phyloP scores from a whole-genome alignment of 2,329 filamentous ascomycete genomes.

The Alternaria infectoria region DNA sequence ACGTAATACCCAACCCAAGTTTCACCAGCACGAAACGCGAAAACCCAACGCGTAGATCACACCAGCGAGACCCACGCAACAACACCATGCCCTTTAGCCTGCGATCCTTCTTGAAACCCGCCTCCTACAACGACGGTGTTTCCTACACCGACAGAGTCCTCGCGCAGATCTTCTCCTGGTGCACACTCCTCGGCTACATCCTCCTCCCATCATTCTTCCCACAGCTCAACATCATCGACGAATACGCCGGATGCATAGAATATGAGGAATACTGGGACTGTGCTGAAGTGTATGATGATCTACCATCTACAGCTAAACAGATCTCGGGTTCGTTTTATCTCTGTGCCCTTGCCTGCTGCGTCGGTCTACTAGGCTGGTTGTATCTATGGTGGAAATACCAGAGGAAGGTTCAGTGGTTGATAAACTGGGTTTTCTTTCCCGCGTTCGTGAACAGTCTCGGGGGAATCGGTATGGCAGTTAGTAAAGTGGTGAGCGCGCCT shows the following conservation, averaged over 20 bases:
- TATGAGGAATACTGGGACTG: slow-evolving; percentile 17
- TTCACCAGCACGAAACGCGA: not conserved
- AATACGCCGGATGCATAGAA: slow-evolving; percentile 15
- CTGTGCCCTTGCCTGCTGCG: slow-evolving; percentile 52
- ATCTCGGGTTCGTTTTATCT: slow-evolving; percentile 55
- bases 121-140: slow-evolving; percentile 47
- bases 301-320: slow-evolving; percentile 39
- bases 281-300: not conserved
- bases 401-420: slow-evolving; percentile 61
- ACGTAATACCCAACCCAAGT: slow-evolving; percentile 1
- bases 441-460: slow-evolving; percentile 55
- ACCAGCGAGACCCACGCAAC: not conserved
- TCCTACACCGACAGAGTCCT: slow-evolving; percentile 57
- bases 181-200: slow-evolving; percentile 59
- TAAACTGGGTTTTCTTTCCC: slow-evolving; percentile 59
- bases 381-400: slow-evolving; percentile 55
- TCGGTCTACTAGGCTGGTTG: slow-evolving; percentile 51
- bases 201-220: slow-evolving; percentile 61
- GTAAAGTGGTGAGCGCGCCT: slow-evolving; percentile 53
- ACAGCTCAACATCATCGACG: slow-evolving; percentile 38
- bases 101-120: not conserved
- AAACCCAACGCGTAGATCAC: not conserved
- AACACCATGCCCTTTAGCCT: slow-evolving; percentile 54
- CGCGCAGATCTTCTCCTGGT: slow-evolving; percentile 54
- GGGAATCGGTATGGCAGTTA: slow-evolving; percentile 57